These are phyloP conservation scores for Corylus avellana DNA, from an alignment of 306 rosid genomes.

Conservation along the genomic window DNA sequence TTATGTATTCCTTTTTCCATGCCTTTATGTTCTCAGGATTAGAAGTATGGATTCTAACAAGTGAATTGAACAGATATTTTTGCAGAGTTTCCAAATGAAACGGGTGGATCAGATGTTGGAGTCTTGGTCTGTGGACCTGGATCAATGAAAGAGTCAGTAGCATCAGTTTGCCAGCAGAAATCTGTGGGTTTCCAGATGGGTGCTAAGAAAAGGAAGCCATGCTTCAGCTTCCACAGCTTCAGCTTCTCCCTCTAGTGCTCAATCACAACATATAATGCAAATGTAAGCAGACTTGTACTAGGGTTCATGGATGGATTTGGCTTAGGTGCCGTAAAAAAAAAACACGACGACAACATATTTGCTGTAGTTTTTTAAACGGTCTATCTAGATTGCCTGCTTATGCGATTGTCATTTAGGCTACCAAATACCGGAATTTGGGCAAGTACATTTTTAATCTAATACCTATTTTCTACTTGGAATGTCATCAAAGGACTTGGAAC, in stretches of 20 bases:
- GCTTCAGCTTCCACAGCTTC: conserved; percentile 73
- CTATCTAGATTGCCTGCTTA: neutral
- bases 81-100: conserved; percentile 46
- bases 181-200: conserved; percentile 39
- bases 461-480: neutral
- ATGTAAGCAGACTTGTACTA: neutral
- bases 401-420: neutral
- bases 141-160: conserved; percentile 74
- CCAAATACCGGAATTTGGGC: neutral
- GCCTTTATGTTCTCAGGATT: neutral
- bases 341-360: no score
- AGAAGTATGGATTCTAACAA: neutral
- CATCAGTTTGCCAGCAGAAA: conserved; percentile 45
- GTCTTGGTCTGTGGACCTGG: conserved; percentile 85
- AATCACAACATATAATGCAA: neutral
- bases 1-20: neutral
- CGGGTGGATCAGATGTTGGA: conserved; percentile 51
- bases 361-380: neutral
- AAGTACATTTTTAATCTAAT: neutral
- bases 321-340: no score
- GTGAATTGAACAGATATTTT: conserved; percentile 57
- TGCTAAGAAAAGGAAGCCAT: conserved; percentile 39
- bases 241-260: conserved; percentile 63
- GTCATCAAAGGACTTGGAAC: no score
- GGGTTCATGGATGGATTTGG: no score